Base-by-base conservation (phyloP, 768 basidiomycete genomes). In the Strobilomyces confusus region DNA sequence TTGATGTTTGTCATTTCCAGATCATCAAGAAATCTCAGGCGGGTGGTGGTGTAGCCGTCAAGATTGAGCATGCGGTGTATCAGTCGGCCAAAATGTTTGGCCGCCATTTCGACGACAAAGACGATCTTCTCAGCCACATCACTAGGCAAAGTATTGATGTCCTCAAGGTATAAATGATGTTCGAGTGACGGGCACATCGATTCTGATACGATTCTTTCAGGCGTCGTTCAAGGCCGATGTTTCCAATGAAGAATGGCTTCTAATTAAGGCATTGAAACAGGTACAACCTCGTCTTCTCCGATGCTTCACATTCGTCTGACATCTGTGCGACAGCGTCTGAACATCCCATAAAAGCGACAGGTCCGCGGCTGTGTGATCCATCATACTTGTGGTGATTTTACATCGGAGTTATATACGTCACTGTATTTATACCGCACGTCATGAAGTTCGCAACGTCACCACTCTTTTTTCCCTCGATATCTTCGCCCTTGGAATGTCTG, bases 1-100 rank as follows among this genome's bases (percentile, higher is more conserved):
- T 20, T 13, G 17, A 53, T 29, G n/a, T 47, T 48, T 48, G 50
- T 25, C 26, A 17, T 45, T 6, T 63, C 19, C 62, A 92, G 90
- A 77, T 92, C 25, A 81, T 98, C 61, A 98, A 97, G 76, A 95
- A 92, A 72, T 77, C 85, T 2, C 93, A 98, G 69, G 85, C 91
- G n/a, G 95, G 93, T 63, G 95, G 81, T 44, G 95, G 97, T 65
- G 95, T 98, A 14, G 95, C 97, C 0, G 90, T 98, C 61, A 99
- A 98, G 80, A 98, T 98, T 55, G 97, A 98, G 70, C 90, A 95
- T 69, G 95, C 94, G 4, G 87, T 95, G 12, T 94, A 98, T 70
- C 89, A 98, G 72, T 88, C 89, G 23, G 85, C 93, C 26, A 95
- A 94, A 73, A 87, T 93, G 84, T 98, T 89, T 66, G 94, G 95